phyloP scores from a whole-genome alignment of 176 grass and related monocot genomes.

The Cenchrus fungigraminus region DNA sequence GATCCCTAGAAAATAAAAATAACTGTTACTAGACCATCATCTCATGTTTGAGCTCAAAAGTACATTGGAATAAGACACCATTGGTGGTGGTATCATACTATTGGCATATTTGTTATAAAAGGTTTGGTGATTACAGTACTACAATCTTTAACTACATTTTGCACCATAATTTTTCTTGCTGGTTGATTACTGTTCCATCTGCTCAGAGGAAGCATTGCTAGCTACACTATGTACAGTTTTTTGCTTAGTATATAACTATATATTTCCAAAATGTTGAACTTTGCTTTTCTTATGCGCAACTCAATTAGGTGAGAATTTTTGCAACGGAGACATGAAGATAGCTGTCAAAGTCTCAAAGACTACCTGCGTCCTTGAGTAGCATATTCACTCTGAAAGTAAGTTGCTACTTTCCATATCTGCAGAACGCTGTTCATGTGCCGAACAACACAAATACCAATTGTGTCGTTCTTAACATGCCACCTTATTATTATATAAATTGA shows the following conservation, averaged over 20 bases:
- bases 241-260: background rate
- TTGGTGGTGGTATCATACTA: background rate
- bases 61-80: background rate
- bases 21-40: background rate
- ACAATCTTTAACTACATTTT: slow-evolving; percentile 12
- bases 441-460: background rate
- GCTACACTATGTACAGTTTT: background rate
- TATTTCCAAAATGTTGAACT: background rate
- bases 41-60: background rate
- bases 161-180: background rate
- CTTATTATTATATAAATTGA: background rate
- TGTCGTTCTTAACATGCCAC: slow-evolving; percentile 1
- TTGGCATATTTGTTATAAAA: background rate
- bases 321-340: background rate
- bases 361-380: background rate
- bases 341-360: background rate
- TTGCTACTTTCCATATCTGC: background rate
- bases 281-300: background rate
- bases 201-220: background rate
- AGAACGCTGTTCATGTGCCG: background rate
- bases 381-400: slow-evolving; percentile 15
- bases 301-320: slow-evolving; percentile 16
- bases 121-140: background rate
- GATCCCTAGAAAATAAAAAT: background rate
- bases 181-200: background rate